A percentile compares a stretch with the other conserved stretches of the same genome.
phyloP scores from a whole-genome alignment of 2,329 filamentous ascomycete species.

The Pestalotiopsis fici region DNA sequence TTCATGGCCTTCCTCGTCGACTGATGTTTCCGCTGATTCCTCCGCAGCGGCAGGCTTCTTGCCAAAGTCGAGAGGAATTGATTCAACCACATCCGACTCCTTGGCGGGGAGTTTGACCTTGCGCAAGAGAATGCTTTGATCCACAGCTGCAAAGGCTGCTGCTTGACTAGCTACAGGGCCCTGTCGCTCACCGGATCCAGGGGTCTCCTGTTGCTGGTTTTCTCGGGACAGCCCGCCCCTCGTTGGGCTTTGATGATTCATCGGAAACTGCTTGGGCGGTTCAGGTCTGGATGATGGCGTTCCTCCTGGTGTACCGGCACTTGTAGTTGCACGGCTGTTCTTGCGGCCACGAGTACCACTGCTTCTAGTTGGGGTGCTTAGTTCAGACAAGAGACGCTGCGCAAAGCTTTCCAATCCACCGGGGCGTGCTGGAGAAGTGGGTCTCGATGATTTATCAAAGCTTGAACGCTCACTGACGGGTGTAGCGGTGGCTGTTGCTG shows the following conservation, averaged over 20 bases:
- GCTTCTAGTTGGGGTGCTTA: constrained; percentile 54
- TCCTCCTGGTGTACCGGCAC: constrained; percentile 24
- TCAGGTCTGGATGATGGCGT: constrained; percentile 36
- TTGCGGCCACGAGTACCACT: constrained; percentile 52
- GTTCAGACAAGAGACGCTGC: constrained; percentile 62
- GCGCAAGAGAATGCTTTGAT: constrained; percentile 61
- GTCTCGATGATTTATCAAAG: constrained; percentile 43
- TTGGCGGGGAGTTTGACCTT: constrained; percentile 50
- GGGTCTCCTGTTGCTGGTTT: constrained; percentile 27
- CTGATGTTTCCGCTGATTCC: constrained; percentile 20
- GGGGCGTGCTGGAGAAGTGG: constrained; percentile 52
- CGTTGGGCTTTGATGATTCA: constrained; percentile 36
- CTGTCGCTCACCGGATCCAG: constrained; percentile 25
- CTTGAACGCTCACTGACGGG: constrained; percentile 40
- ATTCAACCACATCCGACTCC: constrained; percentile 31
- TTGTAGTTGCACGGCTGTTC: constrained; percentile 26
- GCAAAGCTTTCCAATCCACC: constrained; percentile 62
- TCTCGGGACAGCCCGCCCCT: constrained; percentile 30
- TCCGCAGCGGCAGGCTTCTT: constrained; percentile 25
- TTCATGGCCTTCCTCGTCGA: constrained; percentile 9
- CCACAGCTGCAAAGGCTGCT: constrained; percentile 63
- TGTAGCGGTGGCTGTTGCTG: constrained; percentile 22
- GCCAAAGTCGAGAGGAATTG: constrained; percentile 50
- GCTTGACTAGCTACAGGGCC: constrained; percentile 49
- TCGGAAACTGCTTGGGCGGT: constrained; percentile 42